Evolutionary conservation across 2,329 filamentous ascomycete species (phyloP).

Genomic region (Acrocalymma vagum): DNA sequence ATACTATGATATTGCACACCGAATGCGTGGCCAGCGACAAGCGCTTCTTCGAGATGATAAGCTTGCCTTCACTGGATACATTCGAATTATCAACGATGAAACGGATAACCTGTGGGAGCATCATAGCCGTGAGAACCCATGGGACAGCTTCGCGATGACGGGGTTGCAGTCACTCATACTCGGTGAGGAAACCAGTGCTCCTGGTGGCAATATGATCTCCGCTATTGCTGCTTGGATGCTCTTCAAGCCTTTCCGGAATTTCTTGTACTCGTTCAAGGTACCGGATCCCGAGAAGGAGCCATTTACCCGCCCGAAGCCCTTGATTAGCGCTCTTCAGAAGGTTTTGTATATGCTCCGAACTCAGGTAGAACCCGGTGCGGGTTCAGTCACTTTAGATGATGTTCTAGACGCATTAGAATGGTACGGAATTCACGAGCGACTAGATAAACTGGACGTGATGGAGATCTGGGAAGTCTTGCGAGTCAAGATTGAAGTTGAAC

Average conservation of each 20-base stretch:
- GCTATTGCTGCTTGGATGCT: slow-evolving; percentile 67
- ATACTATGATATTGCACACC: slow-evolving; percentile 65
- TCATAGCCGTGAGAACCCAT: slow-evolving; percentile 61
- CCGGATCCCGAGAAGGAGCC: slow-evolving; percentile 57
- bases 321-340: slow-evolving; percentile 61
- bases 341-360: slow-evolving; percentile 60
- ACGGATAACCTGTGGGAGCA: slow-evolving; percentile 70
- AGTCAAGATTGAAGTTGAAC: slow-evolving; percentile 61
- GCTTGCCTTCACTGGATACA: slow-evolving; percentile 68
- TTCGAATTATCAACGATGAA: slow-evolving; percentile 67
- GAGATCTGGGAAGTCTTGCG: slow-evolving; percentile 65
- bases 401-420: slow-evolving; percentile 49
- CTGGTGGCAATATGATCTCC: slow-evolving; percentile 57
- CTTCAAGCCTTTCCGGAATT: slow-evolving; percentile 65
- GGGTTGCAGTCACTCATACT: slow-evolving; percentile 61
- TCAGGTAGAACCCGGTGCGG: slow-evolving; percentile 46
- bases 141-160: slow-evolving; percentile 66
- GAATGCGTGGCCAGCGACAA: slow-evolving; percentile 65
- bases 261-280: slow-evolving; percentile 60
- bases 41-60: slow-evolving; percentile 68
- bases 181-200: slow-evolving; percentile 36
- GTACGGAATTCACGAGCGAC: slow-evolving; percentile 48
- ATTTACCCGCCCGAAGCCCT: slow-evolving; percentile 57
- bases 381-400: slow-evolving; percentile 43
- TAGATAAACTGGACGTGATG: slow-evolving; percentile 59